These are phyloP conservation scores for Funneliformis mosseae DNA, from an alignment of 192 early-diverging fungal species.

Conservation along the genomic window DNA sequence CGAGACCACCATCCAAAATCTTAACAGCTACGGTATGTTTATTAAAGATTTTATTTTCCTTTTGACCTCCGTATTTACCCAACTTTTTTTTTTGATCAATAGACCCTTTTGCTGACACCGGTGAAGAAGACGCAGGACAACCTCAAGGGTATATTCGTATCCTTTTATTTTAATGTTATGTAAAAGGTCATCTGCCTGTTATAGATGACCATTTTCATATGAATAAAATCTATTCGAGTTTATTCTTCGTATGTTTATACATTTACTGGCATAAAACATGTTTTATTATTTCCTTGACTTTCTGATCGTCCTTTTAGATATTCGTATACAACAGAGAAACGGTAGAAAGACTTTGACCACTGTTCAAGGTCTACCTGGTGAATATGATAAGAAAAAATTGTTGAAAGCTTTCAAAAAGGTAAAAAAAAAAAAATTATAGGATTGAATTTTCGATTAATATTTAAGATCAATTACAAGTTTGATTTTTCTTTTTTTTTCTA, in stretches of 20 bases:
- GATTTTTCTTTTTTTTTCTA: neutral
- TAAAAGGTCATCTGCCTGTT: neutral
- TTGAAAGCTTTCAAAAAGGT: conserved; percentile 96
- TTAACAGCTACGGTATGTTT: conserved; percentile 46
- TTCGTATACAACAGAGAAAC: conserved; percentile 96
- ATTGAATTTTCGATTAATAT: neutral
- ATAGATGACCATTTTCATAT: neutral
- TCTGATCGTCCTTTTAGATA: conserved; percentile 61
- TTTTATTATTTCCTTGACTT: conserved; percentile 26
- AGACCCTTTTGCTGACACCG: conserved; percentile 56
- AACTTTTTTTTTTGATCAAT: conserved; percentile 11
- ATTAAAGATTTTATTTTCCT: neutral
- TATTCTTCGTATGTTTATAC: neutral
- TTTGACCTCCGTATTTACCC: neutral
- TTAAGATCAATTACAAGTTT: neutral
- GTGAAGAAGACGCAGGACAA: conserved; percentile 46
- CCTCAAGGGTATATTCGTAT: conserved; percentile 52
- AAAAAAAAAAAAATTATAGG: neutral
- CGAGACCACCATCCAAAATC: conserved; percentile 55
- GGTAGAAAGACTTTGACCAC: conserved; percentile 97
- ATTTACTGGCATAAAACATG: neutral
- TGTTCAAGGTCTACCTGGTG: conserved; percentile 84
- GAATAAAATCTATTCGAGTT: neutral
- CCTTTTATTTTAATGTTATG: conserved; percentile 16
- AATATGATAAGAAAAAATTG: conserved; percentile 87